phyloP scores from a whole-genome alignment of 1,284 basidiomycete species.

The Malassezia obtusa region DNA sequence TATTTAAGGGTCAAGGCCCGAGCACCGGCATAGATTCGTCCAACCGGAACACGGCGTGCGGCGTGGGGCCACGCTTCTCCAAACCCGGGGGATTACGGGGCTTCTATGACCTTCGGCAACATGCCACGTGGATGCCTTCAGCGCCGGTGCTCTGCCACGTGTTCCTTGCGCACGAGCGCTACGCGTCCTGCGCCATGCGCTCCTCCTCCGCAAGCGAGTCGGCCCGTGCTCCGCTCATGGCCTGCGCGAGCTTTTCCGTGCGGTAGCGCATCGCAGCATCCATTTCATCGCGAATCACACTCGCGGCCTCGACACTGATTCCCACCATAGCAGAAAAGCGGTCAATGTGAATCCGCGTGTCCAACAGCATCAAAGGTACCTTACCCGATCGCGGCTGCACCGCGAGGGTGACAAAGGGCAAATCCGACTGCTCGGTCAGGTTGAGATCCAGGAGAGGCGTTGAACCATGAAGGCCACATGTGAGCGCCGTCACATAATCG shows the following conservation, averaged over 20 bases:
- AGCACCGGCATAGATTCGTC: not conserved
- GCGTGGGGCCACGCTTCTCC: slow-evolving; percentile 9
- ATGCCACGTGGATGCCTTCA: no score
- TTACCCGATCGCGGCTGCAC: slow-evolving; percentile 70
- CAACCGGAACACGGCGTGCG: not conserved
- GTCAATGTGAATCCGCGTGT: slow-evolving; percentile 85
- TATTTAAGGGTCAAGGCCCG: not conserved
- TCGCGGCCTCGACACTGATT: slow-evolving; percentile 66
- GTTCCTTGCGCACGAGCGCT: not conserved
- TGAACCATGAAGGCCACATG: slow-evolving; percentile 49
- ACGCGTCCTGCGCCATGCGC: not conserved
- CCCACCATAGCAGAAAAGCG: slow-evolving; percentile 79
- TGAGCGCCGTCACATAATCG: slow-evolving; percentile 80
- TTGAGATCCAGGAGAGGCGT: slow-evolving; percentile 72
- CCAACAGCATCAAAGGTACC: slow-evolving; percentile 80
- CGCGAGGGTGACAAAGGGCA: slow-evolving; percentile 78
- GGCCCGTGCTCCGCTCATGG: slow-evolving; percentile 11
- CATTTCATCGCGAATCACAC: slow-evolving; percentile 76
- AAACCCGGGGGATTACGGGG: not conserved
- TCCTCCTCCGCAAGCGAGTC: not conserved
- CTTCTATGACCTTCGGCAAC: not conserved
- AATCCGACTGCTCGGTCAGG: slow-evolving; percentile 75
- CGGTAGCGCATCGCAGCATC: slow-evolving; percentile 60
- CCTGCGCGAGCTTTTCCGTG: slow-evolving; percentile 58
- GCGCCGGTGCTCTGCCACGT: no score